Evolutionary conservation across 2,329 filamentous ascomycete genomes (phyloP).

Genomic region (Hortaea sp.): DNA sequence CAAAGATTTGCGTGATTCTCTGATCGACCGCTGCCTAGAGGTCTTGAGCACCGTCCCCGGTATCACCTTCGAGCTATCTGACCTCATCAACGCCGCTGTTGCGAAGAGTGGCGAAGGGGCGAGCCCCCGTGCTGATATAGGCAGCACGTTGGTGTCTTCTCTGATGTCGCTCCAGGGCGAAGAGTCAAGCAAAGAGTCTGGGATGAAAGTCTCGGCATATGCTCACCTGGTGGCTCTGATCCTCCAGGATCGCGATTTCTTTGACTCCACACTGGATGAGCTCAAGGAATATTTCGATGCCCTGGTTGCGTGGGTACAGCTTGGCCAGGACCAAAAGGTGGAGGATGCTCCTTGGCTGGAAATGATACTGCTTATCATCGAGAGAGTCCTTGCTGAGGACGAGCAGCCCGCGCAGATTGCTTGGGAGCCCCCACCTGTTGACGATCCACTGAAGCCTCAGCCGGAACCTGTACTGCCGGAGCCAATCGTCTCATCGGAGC

Average conservation of each 20-base stretch:
- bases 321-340: slow-evolving; percentile 53
- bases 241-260: slow-evolving; percentile 73
- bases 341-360: slow-evolving; percentile 89
- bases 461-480: slow-evolving; percentile 52
- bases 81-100: slow-evolving; percentile 68
- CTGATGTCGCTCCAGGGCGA: slow-evolving; percentile 56
- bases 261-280: slow-evolving; percentile 61
- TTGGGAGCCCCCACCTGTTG: slow-evolving; percentile 48
- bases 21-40: slow-evolving; percentile 85
- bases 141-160: slow-evolving; percentile 71
- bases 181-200: slow-evolving; percentile 39
- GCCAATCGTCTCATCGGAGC: slow-evolving; percentile 51
- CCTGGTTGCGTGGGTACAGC: slow-evolving; percentile 69
- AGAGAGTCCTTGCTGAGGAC: slow-evolving; percentile 83
- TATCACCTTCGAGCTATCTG: slow-evolving; percentile 81
- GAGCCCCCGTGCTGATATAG: slow-evolving; percentile 61
- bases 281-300: slow-evolving; percentile 67
- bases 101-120: slow-evolving; percentile 50
- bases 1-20: slow-evolving; percentile 57
- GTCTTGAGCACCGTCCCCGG: slow-evolving; percentile 80
- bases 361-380: slow-evolving; percentile 79
- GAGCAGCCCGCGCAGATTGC: slow-evolving; percentile 64
- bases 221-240: slow-evolving; percentile 84
- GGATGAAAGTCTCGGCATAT: slow-evolving; percentile 75
- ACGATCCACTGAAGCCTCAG: slow-evolving; percentile 24